Base-by-base conservation (phyloP, 1,284 basidiomycete genomes). In the Cutaneotrichosporon daszewskae region DNA sequence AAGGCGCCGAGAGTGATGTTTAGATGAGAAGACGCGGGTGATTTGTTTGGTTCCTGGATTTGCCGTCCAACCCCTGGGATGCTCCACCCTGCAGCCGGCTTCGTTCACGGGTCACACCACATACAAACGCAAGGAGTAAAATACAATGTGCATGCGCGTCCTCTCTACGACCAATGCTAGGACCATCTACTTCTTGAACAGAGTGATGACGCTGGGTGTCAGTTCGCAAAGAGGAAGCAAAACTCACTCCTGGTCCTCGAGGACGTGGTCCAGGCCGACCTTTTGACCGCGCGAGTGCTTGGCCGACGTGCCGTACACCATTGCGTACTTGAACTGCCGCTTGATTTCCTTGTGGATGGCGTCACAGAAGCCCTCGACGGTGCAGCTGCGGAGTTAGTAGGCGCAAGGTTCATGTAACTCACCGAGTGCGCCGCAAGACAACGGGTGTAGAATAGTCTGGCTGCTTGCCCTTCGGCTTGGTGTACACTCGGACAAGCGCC, bases 201-300 rank as follows among this genome's bases (percentile, higher is more conserved):
- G 41, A 11, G 41, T 49, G 40, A 49, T 41, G 24, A 49, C 39
- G 43, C 43, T 45, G 37, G n/a, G 12, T 2, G 43, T 45, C 22
- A 45, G 43, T 23, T 34, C 22, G 6, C 18, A 14, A 5, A 20
- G 17, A 11, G 12, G 23, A 26, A 23, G 28, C 23, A 20, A 10
- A 10, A 45, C 43, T 45, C 37, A 45, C 43, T 91, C 88, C 74
- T 92, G 88, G 59, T 92, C 89, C 63, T 92, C 87, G 40, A 94
- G 68, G 13, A 86, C 69, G 65, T 94, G 89, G 22, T 92, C 89
- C 43, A 91, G 59, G 8, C 95, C 94, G 23, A 96, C 91, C 66
- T 95, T 92, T 72, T 99, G 95, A 2, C 95, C 95, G 57, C 92
- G 77, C 12, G 90, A 77, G 68, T 98, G 95, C 73, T 97, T 98